Conservation (phyloP, 2,329 filamentous ascomycete genomes). For the Periconia sp. region DNA sequence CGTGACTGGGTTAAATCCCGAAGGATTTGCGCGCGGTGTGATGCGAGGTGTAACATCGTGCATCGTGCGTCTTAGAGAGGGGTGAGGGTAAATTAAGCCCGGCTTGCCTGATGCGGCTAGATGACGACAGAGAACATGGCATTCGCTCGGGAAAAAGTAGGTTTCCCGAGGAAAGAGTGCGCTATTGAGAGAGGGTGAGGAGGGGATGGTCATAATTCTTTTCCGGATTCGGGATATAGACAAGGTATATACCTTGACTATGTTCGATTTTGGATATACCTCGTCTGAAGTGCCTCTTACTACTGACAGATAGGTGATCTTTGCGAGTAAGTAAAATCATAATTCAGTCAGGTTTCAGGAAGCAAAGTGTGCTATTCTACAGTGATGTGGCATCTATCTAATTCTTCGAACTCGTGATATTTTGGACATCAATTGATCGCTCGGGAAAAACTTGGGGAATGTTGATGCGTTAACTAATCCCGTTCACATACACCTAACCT, state of each 20-base stretch:
- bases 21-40: background rate
- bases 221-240: background rate
- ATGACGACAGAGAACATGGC: background rate
- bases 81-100: background rate
- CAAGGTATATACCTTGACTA: background rate
- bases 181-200: background rate
- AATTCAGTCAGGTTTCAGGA: too few relatives aligned
- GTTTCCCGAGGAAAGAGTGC: background rate
- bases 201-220: background rate
- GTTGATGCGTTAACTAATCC: too few relatives aligned
- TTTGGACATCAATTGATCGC: too few relatives aligned
- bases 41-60: too few relatives aligned
- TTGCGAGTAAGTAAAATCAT: too few relatives aligned
- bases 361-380: too few relatives aligned
- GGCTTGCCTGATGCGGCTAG: background rate
- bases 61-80: background rate
- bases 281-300: too few relatives aligned
- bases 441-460: too few relatives aligned
- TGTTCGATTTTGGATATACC: background rate
- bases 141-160: background rate
- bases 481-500: too few relatives aligned
- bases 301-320: too few relatives aligned
- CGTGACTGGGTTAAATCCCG: background rate
- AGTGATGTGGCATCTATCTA: too few relatives aligned
- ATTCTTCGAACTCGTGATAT: too few relatives aligned